A percentile compares a stretch with the other conserved stretches of the same genome.
Evolutionary conservation across 495 filamentous ascomycete genomes (phyloP).

Genomic region (Bacidia rubella): DNA sequence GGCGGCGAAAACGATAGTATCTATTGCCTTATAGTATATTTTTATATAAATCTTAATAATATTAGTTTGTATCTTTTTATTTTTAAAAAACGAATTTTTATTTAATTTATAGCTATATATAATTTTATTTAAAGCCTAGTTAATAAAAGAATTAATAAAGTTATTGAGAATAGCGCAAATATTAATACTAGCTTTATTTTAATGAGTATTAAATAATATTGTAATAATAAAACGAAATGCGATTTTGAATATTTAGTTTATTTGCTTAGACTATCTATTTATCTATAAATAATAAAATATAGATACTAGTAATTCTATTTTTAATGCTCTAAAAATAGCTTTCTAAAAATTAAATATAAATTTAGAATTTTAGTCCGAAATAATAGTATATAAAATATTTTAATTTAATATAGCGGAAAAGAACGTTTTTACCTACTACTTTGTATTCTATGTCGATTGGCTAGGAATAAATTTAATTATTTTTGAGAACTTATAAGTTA

Average conservation of each 20-base stretch:
- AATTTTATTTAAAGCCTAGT: constrained; percentile 1
- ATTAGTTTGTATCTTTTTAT: not conserved
- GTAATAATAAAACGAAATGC: not conserved
- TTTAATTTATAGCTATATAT: not conserved
- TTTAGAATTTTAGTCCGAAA: constrained; percentile 6
- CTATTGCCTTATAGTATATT: not conserved
- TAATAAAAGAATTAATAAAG: not conserved
- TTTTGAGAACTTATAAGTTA: constrained; percentile 3
- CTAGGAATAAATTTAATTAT: not conserved
- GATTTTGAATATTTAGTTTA: constrained; percentile 6
- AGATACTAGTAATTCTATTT: constrained; percentile 5
- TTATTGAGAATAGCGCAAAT: not conserved
- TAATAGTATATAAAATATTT: not conserved
- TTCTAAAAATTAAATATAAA: constrained; percentile 1
- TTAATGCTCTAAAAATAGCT: constrained; percentile 2
- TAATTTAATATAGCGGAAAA: not conserved
- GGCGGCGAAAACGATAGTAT: not conserved
- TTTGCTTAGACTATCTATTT: not conserved
- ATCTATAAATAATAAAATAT: constrained; percentile 1
- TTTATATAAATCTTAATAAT: not conserved
- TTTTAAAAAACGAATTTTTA: not conserved
- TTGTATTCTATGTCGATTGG: not conserved
- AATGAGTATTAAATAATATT: not conserved
- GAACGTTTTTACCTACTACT: not conserved
- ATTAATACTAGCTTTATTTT: not conserved